A percentile compares a stretch with the other conserved stretches of the same genome.
Conservation (phyloP, 75 land plant species). For the Pinus tabuliformis region DNA sequence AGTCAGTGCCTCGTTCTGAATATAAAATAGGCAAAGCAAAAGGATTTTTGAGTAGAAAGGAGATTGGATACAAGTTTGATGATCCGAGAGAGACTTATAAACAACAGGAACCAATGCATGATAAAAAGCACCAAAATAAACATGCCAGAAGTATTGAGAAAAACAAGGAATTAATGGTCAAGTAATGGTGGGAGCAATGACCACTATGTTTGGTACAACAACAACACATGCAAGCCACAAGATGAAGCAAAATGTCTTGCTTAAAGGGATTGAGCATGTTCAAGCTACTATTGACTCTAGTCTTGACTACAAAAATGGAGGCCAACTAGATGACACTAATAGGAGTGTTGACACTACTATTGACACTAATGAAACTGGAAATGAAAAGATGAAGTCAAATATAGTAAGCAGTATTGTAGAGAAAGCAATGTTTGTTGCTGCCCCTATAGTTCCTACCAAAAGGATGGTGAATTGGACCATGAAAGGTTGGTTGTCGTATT, state of each 20-base stretch:
- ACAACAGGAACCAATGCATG: background rate
- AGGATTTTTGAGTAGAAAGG: background rate
- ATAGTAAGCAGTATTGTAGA: conserved; percentile 82
- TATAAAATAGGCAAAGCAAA: too few relatives aligned
- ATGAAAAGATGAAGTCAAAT: conserved; percentile 36
- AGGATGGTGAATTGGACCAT: conserved; percentile 89
- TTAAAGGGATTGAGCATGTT: background rate
- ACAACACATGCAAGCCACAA: conserved; percentile 57
- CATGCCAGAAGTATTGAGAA: background rate
- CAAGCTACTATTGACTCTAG: background rate
- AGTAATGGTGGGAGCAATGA: conserved; percentile 74
- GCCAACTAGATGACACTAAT: conserved; percentile 1
- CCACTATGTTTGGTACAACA: conserved; percentile 87
- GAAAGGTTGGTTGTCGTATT: conserved; percentile 89
- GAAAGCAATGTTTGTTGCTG: conserved; percentile 95
- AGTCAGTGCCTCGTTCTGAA: background rate
- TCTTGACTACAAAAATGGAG: background rate
- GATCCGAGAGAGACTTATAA: background rate
- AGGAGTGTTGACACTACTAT: conserved; percentile 1
- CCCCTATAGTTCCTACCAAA: conserved; percentile 90
- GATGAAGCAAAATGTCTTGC: conserved; percentile 14
- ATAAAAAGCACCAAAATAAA: conserved; percentile 12
- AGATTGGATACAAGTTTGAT: background rate
- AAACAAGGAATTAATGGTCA: conserved; percentile 10
- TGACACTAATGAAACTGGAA: background rate